Evolutionary conservation across 1,284 basidiomycete genomes (phyloP).

Genomic region (Cryptococcus jaspeensis): DNA sequence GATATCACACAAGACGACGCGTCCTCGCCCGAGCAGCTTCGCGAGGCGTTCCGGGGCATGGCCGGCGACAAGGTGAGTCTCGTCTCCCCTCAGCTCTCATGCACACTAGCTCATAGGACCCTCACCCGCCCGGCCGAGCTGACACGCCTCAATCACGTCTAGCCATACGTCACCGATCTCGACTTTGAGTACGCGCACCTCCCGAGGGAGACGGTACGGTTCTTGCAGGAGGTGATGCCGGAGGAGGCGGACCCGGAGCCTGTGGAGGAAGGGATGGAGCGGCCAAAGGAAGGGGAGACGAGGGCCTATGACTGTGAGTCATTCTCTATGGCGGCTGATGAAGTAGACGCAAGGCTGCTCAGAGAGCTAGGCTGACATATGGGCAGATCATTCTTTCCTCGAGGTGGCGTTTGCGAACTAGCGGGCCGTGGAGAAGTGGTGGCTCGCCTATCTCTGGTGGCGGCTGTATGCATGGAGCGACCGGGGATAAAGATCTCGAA

Average conservation of each 20-base stretch:
- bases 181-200: conserved; percentile 86
- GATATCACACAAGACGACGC: conserved; percentile 91
- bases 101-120: background rate
- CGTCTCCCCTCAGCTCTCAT: background rate
- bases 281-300: background rate
- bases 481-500: no score
- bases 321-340: background rate
- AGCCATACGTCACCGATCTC: conserved; percentile 91
- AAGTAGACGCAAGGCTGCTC: background rate
- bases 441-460: no score
- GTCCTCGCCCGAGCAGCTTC: conserved; percentile 85
- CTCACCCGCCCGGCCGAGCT: no score
- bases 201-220: conserved; percentile 74
- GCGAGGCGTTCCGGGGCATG: conserved; percentile 89
- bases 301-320: conserved; percentile 46
- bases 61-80: conserved; percentile 77
- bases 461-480: no score
- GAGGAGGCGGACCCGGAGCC: conserved; percentile 29
- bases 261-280: conserved; percentile 17
- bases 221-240: conserved; percentile 60
- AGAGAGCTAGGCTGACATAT: background rate
- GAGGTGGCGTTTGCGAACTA: conserved; percentile 28
- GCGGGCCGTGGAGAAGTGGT: no score
- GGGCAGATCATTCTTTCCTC: conserved; percentile 42
- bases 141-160: background rate